Evolutionary conservation across 1,284 basidiomycete species (phyloP), one percentile per base, ranked within the genome.

Genomic region (Trametes pubescens): DNA sequence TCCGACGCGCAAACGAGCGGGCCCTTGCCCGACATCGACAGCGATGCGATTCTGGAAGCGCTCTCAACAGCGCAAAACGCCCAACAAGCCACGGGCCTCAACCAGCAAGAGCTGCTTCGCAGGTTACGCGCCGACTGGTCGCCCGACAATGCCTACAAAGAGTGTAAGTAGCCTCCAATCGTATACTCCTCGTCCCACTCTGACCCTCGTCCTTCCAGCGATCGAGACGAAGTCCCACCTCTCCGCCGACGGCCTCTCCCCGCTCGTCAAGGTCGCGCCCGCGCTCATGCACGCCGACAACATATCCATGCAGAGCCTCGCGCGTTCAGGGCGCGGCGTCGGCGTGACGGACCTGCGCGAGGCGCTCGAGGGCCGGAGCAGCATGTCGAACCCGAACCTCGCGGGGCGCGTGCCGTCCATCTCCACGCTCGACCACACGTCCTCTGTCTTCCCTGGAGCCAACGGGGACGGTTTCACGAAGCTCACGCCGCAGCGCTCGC

Each of bases 271-370:
- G 74, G 86, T 94, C 38, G 90, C 92, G 2, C 92, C 91, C 46
- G 88, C 90, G 16, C 79, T 96, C 62, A 95, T 95, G 93, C 90
- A 92, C 65, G 92, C 93, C 64, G 92, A 95, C 67, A 96, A 96
- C 75, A 80, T 92, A 26, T 95, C 93, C 4, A 81, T 94, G 57
- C 90, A 92, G 72, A 94, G 91, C 69, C 79, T 95, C 59, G 84
- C 88, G 38, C 86, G 91, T 54, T 91, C 91, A 5, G 84, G 86
- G 9, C 84, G 89, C 66, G 89, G 89, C 2, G 88, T 96, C 10
- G 95, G 95, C 32, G 94, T 96, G 14, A 88, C 86, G 0, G 94
- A 96, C 73, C 82, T 96, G 49, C 84, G 94, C 58, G 93, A 95
- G 69, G 94, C 94, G 9, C 79, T 96, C 2, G 93, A 93, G 78